phyloP scores from a whole-genome alignment of 2,329 filamentous ascomycete genomes.

The Arthrobotrys megalospora region DNA sequence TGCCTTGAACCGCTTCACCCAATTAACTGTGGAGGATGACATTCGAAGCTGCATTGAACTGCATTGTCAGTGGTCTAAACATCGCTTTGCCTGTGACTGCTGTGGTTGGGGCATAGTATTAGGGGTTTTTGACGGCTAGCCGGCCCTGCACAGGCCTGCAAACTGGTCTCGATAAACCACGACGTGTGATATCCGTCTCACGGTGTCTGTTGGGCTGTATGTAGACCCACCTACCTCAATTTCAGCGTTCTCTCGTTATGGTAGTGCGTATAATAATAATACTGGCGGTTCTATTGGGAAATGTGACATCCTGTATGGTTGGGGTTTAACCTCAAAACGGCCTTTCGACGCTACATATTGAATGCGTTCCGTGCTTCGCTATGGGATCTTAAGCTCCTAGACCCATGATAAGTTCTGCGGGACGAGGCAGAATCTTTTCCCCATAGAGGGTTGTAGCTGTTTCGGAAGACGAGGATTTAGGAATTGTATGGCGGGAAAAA shows the following conservation, averaged over 20 bases:
- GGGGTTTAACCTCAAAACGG: slow-evolving; percentile 12
- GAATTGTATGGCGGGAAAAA: slow-evolving; percentile 25
- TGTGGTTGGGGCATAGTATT: slow-evolving; percentile 45
- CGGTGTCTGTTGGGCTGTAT: slow-evolving; percentile 35
- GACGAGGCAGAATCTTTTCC: slow-evolving; percentile 40
- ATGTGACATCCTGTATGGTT: slow-evolving; percentile 4
- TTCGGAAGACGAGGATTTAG: slow-evolving; percentile 55
- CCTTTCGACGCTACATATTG: background rate
- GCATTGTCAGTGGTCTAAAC: slow-evolving; percentile 3
- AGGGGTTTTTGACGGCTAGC: slow-evolving; percentile 46
- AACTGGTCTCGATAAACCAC: slow-evolving; percentile 26
- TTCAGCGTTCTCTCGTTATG: slow-evolving; percentile 23
- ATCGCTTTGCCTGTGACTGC: slow-evolving; percentile 24
- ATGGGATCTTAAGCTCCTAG: slow-evolving; percentile 17
- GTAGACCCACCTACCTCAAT: slow-evolving; percentile 42
- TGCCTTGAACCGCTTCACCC: background rate
- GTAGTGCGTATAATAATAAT: slow-evolving; percentile 20
- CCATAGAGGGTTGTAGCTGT: slow-evolving; percentile 41
- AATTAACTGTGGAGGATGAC: slow-evolving; percentile 6
- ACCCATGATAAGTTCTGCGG: slow-evolving; percentile 37
- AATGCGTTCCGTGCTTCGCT: background rate
- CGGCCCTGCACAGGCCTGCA: slow-evolving; percentile 54
- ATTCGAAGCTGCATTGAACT: slow-evolving; percentile 18
- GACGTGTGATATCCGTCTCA: slow-evolving; percentile 29
- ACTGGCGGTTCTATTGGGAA: background rate